These are phyloP conservation scores for Podosphaera xanthii DNA, from an alignment of 2,329 filamentous ascomycete species.

Conservation along the genomic window DNA sequence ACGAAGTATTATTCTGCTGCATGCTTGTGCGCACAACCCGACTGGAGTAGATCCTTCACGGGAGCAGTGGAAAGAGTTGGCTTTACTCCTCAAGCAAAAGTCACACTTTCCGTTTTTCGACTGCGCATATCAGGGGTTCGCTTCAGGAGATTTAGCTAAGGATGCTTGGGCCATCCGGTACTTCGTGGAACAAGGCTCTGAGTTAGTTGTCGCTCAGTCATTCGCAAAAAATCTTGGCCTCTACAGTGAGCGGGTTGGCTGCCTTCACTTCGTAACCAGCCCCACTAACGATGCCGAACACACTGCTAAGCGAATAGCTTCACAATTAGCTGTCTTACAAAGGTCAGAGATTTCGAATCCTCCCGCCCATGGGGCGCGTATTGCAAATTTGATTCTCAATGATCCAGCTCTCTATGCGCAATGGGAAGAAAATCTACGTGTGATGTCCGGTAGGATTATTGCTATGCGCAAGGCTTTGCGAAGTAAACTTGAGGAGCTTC, in stretches of 20 bases:
- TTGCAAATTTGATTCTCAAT: slow-evolving; percentile 68
- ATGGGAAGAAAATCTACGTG: slow-evolving; percentile 73
- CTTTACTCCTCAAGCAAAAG: slow-evolving; percentile 49
- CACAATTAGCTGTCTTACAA: slow-evolving; percentile 82
- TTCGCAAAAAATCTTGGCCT: slow-evolving; percentile 98
- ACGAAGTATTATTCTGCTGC: slow-evolving; percentile 69
- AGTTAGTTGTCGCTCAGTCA: slow-evolving; percentile 70
- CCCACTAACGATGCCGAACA: slow-evolving; percentile 43
- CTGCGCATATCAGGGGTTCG: slow-evolving; percentile 92
- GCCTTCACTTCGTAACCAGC: slow-evolving; percentile 77
- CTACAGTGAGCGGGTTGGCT: slow-evolving; percentile 87
- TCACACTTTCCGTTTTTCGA: slow-evolving; percentile 97
- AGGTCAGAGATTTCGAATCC: slow-evolving; percentile 95
- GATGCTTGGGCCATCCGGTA: slow-evolving; percentile 87
- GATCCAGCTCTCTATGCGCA: slow-evolving; percentile 59
- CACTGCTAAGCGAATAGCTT: slow-evolving; percentile 42
- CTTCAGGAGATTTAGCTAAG: slow-evolving; percentile 63
- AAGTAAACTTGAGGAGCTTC: slow-evolving; percentile 57
- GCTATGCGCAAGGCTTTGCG: slow-evolving; percentile 67
- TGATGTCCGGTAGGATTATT: slow-evolving; percentile 90
- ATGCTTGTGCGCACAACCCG: slow-evolving; percentile 94
- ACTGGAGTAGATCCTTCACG: slow-evolving; percentile 87
- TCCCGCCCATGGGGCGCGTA: slow-evolving; percentile 77
- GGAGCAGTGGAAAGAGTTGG: slow-evolving; percentile 86
- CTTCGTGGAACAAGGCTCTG: slow-evolving; percentile 81